Conservation (phyloP, 2,329 filamentous ascomycete species). For the Fusarium sp. region DNA sequence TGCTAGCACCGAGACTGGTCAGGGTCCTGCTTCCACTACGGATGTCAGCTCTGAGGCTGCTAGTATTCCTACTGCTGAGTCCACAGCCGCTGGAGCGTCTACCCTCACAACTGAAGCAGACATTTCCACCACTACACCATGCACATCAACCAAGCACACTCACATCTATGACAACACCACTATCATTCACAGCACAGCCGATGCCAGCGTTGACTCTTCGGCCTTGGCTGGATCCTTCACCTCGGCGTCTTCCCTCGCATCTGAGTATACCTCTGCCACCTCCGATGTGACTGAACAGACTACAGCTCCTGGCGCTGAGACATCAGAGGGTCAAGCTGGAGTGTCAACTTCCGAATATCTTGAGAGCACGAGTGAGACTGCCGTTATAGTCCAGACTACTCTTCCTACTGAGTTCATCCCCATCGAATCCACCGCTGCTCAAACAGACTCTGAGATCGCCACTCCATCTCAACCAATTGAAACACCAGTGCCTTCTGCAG, state of each 20-base stretch:
- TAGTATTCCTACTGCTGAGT: not conserved
- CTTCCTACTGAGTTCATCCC: not conserved
- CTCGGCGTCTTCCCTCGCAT: not conserved
- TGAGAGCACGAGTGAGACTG: not conserved
- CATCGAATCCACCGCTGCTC: not conserved
- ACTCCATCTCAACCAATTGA: not conserved
- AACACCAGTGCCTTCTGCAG: not conserved
- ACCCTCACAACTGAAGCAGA: not conserved
- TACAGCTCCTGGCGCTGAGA: not conserved
- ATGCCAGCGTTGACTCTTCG: constrained; percentile 11
- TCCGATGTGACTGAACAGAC: not conserved
- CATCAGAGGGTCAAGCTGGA: not conserved
- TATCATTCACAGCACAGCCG: constrained; percentile 7
- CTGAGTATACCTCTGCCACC: not conserved
- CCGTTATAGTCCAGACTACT: not conserved
- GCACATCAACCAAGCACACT: constrained; percentile 18
- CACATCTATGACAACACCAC: constrained; percentile 30
- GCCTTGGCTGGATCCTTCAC: constrained; percentile 10
- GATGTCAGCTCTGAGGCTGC: not conserved
- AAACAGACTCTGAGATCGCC: not conserved
- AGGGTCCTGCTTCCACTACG: not conserved
- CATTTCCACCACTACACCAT: constrained; percentile 10
- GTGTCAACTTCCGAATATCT: not conserved
- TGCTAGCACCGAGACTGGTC: constrained; percentile 6
- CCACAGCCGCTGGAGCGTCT: not conserved